phyloP scores from a whole-genome alignment of 2,329 filamentous ascomycete genomes.

The Aspergillus texensis region DNA sequence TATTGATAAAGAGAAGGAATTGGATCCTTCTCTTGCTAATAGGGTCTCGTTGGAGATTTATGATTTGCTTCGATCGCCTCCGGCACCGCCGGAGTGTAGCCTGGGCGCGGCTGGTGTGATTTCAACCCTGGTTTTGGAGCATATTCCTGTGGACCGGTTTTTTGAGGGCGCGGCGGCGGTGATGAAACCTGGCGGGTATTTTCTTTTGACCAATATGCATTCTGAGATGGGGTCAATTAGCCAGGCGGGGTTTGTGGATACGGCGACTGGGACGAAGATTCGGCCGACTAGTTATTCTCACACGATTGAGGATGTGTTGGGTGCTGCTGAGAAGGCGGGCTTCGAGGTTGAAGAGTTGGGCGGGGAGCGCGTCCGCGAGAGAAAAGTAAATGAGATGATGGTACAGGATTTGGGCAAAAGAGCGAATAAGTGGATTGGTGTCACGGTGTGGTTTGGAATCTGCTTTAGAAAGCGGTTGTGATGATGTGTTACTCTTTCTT shows the following conservation, averaged over 20 bases:
- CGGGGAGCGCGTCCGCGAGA: constrained; percentile 43
- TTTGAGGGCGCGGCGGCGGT: constrained; percentile 53
- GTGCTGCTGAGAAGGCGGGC: constrained; percentile 50
- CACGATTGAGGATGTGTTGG: constrained; percentile 54
- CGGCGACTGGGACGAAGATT: constrained; percentile 57
- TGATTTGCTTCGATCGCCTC: constrained; percentile 41
- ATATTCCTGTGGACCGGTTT: constrained; percentile 61
- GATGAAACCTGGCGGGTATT: constrained; percentile 50
- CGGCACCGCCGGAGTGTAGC: constrained; percentile 21
- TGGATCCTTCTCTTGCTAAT: constrained; percentile 5
- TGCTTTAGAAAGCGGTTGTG: constrained; percentile 44
- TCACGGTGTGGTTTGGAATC: constrained; percentile 57
- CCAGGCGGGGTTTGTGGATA: constrained; percentile 65
- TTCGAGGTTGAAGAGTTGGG: constrained; percentile 46
- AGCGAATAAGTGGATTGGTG: constrained; percentile 65
- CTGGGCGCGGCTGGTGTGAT: constrained; percentile 51
- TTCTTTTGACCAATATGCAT: constrained; percentile 71
- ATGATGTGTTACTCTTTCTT: constrained; percentile 8
- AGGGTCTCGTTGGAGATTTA: constrained; percentile 37
- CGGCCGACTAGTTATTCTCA: constrained; percentile 62
- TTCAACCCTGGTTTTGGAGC: constrained; percentile 67
- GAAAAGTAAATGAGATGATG: constrained; percentile 55
- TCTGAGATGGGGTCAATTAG: constrained; percentile 62
- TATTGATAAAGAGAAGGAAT: constrained; percentile 23
- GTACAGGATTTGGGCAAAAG: constrained; percentile 62